These are phyloP conservation scores for Talaromyces sp. DNA, from an alignment of 2,329 filamentous ascomycete genomes.

Conservation along the genomic window DNA sequence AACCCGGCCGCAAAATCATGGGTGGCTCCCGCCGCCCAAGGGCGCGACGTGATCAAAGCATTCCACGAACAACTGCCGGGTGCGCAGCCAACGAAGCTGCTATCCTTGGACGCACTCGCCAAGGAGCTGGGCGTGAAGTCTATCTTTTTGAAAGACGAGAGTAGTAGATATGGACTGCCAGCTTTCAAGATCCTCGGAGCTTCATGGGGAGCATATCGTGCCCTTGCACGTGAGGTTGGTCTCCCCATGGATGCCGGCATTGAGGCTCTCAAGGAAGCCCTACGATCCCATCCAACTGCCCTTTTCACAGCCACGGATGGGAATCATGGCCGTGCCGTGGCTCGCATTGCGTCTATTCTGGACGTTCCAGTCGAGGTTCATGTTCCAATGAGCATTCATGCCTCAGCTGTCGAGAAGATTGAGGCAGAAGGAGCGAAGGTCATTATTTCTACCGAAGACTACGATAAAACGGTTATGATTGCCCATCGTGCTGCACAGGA, in stretches of 20 bases:
- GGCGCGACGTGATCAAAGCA: neutral
- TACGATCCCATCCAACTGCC: neutral
- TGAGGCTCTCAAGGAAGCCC: neutral
- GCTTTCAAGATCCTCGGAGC: neutral
- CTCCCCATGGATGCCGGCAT: neutral
- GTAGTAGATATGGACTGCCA: neutral
- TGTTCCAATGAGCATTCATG: neutral
- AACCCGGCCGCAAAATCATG: neutral
- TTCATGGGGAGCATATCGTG: neutral
- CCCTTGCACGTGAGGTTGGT: neutral
- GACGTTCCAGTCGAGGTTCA: neutral
- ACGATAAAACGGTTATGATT: neutral
- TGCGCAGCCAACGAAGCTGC: neutral
- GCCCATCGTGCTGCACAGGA: neutral
- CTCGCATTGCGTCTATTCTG: neutral
- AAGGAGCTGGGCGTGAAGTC: neutral
- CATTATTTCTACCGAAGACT: neutral
- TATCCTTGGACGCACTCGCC: neutral
- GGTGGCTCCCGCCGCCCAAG: neutral
- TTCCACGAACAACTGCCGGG: neutral
- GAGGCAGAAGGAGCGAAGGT: neutral
- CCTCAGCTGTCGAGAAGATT: neutral
- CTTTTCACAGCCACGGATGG: neutral
- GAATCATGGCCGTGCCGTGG: neutral
- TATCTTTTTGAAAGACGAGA: neutral